Conservation (phyloP, 2,329 filamentous ascomycete species). For the Hymenoscyphus repandus region DNA sequence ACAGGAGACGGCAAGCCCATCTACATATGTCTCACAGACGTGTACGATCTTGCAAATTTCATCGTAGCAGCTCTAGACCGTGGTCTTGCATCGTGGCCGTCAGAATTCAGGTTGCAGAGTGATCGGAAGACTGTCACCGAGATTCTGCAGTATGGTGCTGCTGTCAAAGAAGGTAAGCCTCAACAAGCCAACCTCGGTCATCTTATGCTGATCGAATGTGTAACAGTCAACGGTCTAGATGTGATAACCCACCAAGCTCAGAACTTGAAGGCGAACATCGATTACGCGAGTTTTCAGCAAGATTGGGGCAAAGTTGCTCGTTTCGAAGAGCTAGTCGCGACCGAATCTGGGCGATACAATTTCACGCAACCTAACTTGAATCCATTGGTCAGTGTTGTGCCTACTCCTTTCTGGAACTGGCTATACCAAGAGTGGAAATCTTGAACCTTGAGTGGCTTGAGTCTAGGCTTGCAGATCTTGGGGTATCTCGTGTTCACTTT, state of each 20-base stretch:
- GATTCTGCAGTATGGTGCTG: constrained; percentile 47
- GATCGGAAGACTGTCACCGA: constrained; percentile 57
- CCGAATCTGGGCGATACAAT: constrained; percentile 62
- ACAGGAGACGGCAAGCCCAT: constrained; percentile 44
- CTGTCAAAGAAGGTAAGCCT: constrained; percentile 43
- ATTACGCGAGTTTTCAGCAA: constrained; percentile 28
- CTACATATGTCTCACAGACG: constrained; percentile 63
- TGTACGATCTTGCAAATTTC: constrained; percentile 65
- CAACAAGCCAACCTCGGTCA: background rate
- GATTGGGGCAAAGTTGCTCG: constrained; percentile 46
- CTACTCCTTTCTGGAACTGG: constrained; percentile 51
- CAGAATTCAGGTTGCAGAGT: constrained; percentile 64
- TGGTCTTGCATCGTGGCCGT: constrained; percentile 55
- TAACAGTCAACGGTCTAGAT: constrained; percentile 13
- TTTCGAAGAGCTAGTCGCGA: constrained; percentile 60
- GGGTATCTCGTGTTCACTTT: no score
- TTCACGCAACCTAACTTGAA: constrained; percentile 59
- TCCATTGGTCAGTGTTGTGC: constrained; percentile 41
- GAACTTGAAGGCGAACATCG: constrained; percentile 16
- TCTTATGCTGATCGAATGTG: background rate
- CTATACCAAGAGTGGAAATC: constrained; percentile 42
- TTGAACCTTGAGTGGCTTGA: background rate
- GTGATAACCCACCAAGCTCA: constrained; percentile 13
- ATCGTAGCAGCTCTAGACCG: constrained; percentile 65
- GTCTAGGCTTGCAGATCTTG: no score